Conservation (phyloP, 352 stramenopile genomes). For the Phytophthora fragariae region DNA sequence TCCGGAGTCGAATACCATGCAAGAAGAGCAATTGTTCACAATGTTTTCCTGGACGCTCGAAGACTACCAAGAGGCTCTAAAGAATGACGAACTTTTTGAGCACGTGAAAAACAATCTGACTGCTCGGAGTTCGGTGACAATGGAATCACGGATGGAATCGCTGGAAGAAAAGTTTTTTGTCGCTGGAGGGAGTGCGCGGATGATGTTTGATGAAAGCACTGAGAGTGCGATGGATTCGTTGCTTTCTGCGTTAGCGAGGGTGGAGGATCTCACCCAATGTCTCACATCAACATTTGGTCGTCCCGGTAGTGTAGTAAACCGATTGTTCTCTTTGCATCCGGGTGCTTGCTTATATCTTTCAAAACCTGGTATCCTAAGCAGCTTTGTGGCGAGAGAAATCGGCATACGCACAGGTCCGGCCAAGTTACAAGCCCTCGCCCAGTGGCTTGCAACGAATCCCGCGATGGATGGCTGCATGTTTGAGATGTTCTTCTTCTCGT, state of each 20-base stretch:
- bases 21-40: no score
- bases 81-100: no score
- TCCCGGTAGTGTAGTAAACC: conserved; percentile 1
- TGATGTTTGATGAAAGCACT: conserved; percentile 16
- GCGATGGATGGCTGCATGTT: conserved; percentile 15
- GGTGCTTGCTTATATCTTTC: not conserved
- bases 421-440: conserved; percentile 1
- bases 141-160: not conserved
- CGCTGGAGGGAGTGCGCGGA: conserved; percentile 9
- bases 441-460: not conserved
- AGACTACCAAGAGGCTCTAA: no score
- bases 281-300: not conserved
- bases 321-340: conserved; percentile 2
- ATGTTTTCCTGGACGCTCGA: no score
- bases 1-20: no score
- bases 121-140: not conserved
- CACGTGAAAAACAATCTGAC: not conserved
- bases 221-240: not conserved
- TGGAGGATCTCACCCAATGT: not conserved
- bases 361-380: not conserved
- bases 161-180: conserved; percentile 12
- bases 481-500: no score
- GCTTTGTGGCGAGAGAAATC: conserved; percentile 12
- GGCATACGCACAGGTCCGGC: not conserved
- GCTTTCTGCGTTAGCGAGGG: not conserved